Evolutionary conservation across 2,329 filamentous ascomycete species (phyloP).

Genomic region (Xylaria multiplex): DNA sequence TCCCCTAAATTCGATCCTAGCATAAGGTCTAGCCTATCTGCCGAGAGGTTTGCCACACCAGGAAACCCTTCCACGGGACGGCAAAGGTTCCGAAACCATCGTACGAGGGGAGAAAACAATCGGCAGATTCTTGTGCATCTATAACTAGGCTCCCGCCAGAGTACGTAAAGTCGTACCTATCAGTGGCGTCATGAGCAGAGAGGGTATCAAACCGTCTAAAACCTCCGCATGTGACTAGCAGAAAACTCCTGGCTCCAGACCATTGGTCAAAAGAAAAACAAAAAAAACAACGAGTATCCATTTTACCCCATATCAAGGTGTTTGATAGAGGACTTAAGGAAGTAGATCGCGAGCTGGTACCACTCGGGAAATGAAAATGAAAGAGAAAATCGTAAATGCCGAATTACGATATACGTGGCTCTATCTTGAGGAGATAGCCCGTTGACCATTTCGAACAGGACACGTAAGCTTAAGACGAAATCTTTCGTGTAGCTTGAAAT

Average conservation of each 20-base stretch:
- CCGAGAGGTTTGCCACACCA: too few relatives aligned
- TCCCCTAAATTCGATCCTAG: too few relatives aligned
- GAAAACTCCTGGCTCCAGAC: too few relatives aligned
- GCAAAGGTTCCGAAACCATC: neutral
- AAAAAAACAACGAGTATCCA: too few relatives aligned
- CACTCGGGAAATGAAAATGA: neutral
- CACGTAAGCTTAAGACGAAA: neutral
- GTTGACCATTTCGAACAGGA: neutral
- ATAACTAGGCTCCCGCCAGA: neutral
- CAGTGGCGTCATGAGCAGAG: neutral
- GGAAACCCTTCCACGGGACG: too few relatives aligned
- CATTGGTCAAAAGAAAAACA: too few relatives aligned
- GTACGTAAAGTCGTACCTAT: neutral
- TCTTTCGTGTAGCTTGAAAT: too few relatives aligned
- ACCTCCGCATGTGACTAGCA: too few relatives aligned
- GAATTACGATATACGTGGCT: neutral
- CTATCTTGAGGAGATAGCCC: neutral
- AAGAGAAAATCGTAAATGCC: neutral
- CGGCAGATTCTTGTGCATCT: neutral
- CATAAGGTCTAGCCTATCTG: too few relatives aligned
- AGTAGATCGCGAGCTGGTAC: neutral
- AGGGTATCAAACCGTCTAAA: too few relatives aligned
- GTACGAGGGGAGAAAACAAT: neutral
- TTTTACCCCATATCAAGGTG: too few relatives aligned
- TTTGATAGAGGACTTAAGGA: neutral